Conservation (phyloP, 257 asterid species). For the Solanum acaule region DNA sequence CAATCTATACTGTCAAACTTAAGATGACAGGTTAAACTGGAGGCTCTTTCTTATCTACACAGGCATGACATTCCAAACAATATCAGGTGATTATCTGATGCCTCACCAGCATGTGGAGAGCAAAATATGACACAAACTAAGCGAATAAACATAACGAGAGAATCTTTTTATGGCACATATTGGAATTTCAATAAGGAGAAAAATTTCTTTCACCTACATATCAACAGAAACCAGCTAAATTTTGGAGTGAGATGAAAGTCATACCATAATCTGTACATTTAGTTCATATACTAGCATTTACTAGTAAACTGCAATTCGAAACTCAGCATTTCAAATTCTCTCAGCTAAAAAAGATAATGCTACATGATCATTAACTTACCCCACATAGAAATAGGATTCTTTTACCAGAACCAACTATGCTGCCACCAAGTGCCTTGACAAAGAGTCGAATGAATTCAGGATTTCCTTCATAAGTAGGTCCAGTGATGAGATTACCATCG, state of each 20-base stretch:
- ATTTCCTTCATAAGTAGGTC: slow-evolving; percentile 71
- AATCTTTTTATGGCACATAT: background rate
- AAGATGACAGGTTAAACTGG: background rate
- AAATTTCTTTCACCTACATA: background rate
- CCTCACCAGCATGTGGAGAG: background rate
- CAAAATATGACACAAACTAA: background rate
- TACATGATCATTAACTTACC: slow-evolving; percentile 35
- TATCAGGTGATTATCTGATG: background rate
- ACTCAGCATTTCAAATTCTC: background rate
- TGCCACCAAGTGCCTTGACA: slow-evolving; percentile 78
- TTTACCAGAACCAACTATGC: slow-evolving; percentile 68
- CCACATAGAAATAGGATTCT: slow-evolving; percentile 82
- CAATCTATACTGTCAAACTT: background rate
- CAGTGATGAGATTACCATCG: slow-evolving; percentile 83
- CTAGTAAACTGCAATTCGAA: background rate
- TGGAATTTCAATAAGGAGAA: background rate
- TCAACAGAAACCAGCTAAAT: background rate
- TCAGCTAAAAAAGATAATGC: background rate
- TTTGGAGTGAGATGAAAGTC: background rate
- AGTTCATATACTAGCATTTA: background rate
- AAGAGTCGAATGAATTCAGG: slow-evolving; percentile 81
- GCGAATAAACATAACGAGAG: background rate
- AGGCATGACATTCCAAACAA: background rate
- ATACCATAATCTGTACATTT: background rate
- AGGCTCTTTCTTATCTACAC: background rate